A percentile compares a stretch with the other conserved stretches of the same genome.
Evolutionary conservation across 257 asterid species (phyloP).

Genomic region (Solanum bulbocastanum): DNA sequence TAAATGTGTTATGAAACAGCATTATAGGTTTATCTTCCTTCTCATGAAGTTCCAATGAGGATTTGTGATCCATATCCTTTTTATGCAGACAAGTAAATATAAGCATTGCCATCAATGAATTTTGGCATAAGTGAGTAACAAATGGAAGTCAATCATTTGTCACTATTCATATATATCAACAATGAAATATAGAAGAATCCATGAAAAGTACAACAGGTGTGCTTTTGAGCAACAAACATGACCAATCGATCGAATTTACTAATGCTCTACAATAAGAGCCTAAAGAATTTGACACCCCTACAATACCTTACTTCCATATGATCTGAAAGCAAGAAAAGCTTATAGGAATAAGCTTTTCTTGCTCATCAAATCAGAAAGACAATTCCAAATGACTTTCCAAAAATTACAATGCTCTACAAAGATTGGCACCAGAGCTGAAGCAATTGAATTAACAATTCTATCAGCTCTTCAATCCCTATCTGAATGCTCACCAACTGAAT

Average conservation of each 20-base stretch:
- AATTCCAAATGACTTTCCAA: background rate
- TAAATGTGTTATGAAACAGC: background rate
- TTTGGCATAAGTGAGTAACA: background rate
- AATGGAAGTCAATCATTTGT: background rate
- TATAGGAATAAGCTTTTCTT: constrained; percentile 13
- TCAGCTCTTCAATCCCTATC: background rate
- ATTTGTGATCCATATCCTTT: background rate
- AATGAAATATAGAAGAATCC: constrained; percentile 8
- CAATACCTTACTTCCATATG: constrained; percentile 16
- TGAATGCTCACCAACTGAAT: constrained; percentile 20
- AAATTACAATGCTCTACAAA: background rate
- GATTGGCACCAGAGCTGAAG: constrained; percentile 14
- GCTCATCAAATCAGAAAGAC: constrained; percentile 5
- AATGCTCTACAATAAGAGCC: constrained; percentile 3
- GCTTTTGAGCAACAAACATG: constrained; percentile 12
- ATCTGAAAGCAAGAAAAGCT: constrained; percentile 17
- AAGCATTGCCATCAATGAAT: background rate
- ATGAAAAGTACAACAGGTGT: constrained; percentile 6
- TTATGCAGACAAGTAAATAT: background rate
- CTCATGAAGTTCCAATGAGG: background rate
- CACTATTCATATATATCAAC: constrained; percentile 8
- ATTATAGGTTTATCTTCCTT: background rate
- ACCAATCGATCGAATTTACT: background rate
- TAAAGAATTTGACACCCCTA: constrained; percentile 14
- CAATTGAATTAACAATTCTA: constrained; percentile 3